Percentiles rank a stretch among this genome's conserved stretches.
Conservation (phyloP, 2,329 filamentous ascomycete genomes). For the Fusarium brevicatenulatum region DNA sequence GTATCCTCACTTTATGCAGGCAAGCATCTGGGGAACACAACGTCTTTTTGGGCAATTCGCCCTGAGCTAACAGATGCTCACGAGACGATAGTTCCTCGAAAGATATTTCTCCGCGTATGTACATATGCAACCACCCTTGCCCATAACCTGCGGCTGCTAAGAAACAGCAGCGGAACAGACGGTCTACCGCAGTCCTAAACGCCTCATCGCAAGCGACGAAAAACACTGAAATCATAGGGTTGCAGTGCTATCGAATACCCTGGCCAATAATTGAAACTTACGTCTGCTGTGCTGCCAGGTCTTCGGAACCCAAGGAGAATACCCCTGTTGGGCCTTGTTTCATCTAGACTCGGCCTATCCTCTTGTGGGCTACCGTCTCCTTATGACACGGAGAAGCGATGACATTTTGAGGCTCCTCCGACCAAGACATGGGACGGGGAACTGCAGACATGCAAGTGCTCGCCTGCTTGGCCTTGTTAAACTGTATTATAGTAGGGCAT, state of each 20-base stretch:
- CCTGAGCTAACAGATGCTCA: constrained; percentile 18
- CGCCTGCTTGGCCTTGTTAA: constrained; percentile 2
- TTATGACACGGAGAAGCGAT: constrained; percentile 11
- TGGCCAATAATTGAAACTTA: constrained; percentile 21
- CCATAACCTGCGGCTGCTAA: constrained; percentile 9
- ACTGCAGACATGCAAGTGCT: constrained; percentile 13
- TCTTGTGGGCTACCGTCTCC: constrained; percentile 25
- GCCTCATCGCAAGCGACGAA: constrained; percentile 4
- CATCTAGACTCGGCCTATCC: constrained; percentile 31
- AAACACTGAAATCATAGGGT: constrained; percentile 26
- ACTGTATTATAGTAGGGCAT: background rate
- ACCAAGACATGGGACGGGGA: constrained; percentile 34
- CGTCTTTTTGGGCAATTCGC: background rate
- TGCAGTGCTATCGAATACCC: constrained; percentile 26
- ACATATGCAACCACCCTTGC: background rate
- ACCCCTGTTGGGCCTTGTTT: constrained; percentile 31
- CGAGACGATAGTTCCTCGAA: background rate
- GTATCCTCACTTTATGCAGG: constrained; percentile 22
- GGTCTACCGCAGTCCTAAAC: constrained; percentile 6
- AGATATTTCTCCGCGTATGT: constrained; percentile 13
- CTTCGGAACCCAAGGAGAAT: constrained; percentile 1
- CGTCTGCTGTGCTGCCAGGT: constrained; percentile 30
- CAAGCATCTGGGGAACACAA: constrained; percentile 15
- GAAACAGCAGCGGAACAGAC: background rate
- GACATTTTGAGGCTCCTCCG: constrained; percentile 36